A percentile compares a stretch with the other conserved stretches of the same genome.
phyloP scores from a whole-genome alignment of 495 filamentous ascomycete species.

The Opeltia flavorubescens region DNA sequence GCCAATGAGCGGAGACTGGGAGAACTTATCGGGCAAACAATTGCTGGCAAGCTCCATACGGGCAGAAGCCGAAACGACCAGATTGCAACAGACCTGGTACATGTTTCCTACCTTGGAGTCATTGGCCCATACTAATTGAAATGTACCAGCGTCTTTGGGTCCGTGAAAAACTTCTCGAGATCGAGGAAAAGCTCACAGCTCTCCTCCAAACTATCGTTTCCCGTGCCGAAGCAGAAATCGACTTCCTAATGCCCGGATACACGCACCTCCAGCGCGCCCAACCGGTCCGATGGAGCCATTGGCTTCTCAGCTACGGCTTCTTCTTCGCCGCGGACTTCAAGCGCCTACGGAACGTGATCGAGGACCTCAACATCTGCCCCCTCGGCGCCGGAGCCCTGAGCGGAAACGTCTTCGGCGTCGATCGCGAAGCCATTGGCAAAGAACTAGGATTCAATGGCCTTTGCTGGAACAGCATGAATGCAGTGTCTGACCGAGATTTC shows the following conservation, averaged over 20 bases:
- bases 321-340: slow-evolving; percentile 67
- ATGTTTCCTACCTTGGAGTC: background rate
- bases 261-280: slow-evolving; percentile 89
- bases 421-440: slow-evolving; percentile 73
- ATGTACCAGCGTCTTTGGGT: slow-evolving; percentile 57
- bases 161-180: slow-evolving; percentile 55
- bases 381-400: slow-evolving; percentile 78
- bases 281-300: slow-evolving; percentile 80
- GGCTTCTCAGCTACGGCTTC: slow-evolving; percentile 66
- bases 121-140: background rate
- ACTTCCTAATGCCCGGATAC: slow-evolving; percentile 52
- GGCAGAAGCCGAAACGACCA: slow-evolving; percentile 89
- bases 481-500: slow-evolving; percentile 78
- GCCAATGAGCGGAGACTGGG: slow-evolving; percentile 84
- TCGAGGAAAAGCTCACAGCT: slow-evolving; percentile 54
- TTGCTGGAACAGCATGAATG: slow-evolving; percentile 71
- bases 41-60: slow-evolving; percentile 87
- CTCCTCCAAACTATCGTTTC: slow-evolving; percentile 58
- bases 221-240: slow-evolving; percentile 68
- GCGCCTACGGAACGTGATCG: slow-evolving; percentile 59
- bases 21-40: slow-evolving; percentile 76
- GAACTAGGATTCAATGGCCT: slow-evolving; percentile 80
- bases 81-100: slow-evolving; percentile 71
- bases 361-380: slow-evolving; percentile 63
- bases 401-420: slow-evolving; percentile 85